A percentile compares a stretch with the other conserved stretches of the same genome.
Evolutionary conservation across 768 basidiomycete genomes (phyloP).

Genomic region (Hericium coralloides): DNA sequence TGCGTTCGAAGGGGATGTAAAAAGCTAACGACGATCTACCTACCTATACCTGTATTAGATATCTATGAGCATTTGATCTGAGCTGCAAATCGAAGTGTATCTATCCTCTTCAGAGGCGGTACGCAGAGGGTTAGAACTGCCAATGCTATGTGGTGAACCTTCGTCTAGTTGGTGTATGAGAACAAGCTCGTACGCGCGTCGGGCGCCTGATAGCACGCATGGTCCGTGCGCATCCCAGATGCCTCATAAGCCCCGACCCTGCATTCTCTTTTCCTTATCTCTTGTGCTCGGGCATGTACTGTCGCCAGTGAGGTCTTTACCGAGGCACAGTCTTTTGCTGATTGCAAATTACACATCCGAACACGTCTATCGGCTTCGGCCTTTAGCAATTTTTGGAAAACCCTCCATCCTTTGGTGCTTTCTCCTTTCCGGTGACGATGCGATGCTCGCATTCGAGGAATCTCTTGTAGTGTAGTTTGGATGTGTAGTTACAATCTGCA

Average conservation of each 20-base stretch:
- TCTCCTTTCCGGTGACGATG: constrained; percentile 6
- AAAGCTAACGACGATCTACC: not conserved
- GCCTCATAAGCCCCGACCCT: constrained; percentile 24
- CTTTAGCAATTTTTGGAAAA: constrained; percentile 84
- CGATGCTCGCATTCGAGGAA: not conserved
- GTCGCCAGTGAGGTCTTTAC: constrained; percentile 94
- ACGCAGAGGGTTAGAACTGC: too few relatives aligned
- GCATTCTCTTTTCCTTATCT: constrained; percentile 19
- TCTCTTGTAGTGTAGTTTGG: not conserved
- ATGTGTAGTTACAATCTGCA: not conserved
- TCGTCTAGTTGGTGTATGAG: not conserved
- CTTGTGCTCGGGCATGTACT: constrained; percentile 94
- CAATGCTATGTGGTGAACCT: not conserved
- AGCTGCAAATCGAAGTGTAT: not conserved
- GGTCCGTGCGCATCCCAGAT: not conserved
- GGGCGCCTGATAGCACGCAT: not conserved
- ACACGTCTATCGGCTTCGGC: constrained; percentile 86
- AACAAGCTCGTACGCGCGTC: not conserved
- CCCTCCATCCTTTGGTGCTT: not conserved
- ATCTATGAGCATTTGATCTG: not conserved
- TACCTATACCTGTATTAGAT: not conserved
- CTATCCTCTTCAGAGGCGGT: not conserved
- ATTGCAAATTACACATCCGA: constrained; percentile 98
- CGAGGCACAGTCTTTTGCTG: constrained; percentile 94
- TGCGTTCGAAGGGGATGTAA: not conserved